Conservation (phyloP, 2,329 filamentous ascomycete species). For the Helotiales sp. region DNA sequence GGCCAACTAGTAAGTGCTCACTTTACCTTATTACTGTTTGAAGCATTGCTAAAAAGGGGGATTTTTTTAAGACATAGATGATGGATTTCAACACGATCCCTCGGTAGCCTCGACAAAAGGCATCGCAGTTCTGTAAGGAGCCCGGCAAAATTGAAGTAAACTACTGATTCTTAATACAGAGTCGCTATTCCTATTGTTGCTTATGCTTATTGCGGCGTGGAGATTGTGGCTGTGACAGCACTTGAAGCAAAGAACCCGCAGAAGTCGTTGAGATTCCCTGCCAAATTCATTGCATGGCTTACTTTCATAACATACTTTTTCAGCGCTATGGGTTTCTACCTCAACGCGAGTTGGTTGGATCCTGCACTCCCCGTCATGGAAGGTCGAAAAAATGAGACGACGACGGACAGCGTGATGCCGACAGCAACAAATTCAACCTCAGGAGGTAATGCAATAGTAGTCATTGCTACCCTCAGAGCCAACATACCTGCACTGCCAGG, state of each 20-base stretch:
- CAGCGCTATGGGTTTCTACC: slow-evolving; percentile 27
- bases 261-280: slow-evolving; percentile 27
- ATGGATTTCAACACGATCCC: slow-evolving; percentile 22
- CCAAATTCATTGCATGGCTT: slow-evolving; percentile 33
- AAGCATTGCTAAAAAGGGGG: neutral
- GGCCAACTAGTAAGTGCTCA: neutral
- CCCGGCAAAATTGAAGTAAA: neutral
- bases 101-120: slow-evolving; percentile 27
- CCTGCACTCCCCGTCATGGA: slow-evolving; percentile 19
- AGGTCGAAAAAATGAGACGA: slow-evolving; percentile 5
- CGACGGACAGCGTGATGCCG: neutral
- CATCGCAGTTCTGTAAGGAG: slow-evolving; percentile 31
- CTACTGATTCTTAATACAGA: slow-evolving; percentile 7
- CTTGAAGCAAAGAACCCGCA: slow-evolving; percentile 34
- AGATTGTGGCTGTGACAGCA: slow-evolving; percentile 37
- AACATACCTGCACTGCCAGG: slow-evolving; percentile 14
- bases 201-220: slow-evolving; percentile 37
- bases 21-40: neutral
- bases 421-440: neutral
- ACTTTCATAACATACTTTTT: slow-evolving; percentile 32
- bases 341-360: slow-evolving; percentile 31
- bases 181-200: slow-evolving; percentile 35
- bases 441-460: neutral
- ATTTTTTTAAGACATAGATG: slow-evolving; percentile 8
- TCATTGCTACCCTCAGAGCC: slow-evolving; percentile 13